Evolutionary conservation across 2,329 filamentous ascomycete genomes (phyloP), one percentile per base, ranked within the genome.

Genomic region (Neofusicoccum kwambonambiense): DNA sequence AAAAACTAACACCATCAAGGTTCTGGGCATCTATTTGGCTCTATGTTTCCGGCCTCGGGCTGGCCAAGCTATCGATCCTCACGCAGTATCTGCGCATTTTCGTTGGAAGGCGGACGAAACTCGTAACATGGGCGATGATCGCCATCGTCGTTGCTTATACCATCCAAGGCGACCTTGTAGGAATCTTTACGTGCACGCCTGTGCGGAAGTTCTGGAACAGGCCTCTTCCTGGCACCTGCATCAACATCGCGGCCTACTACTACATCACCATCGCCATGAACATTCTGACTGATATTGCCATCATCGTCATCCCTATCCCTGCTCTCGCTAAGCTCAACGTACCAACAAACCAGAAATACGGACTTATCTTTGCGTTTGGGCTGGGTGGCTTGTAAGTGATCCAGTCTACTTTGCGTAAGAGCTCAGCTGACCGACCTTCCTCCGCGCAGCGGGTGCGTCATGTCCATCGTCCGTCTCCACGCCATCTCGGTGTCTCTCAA

Each of bases 1-100:
- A 11, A 34, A 9, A 7, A 22, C 54, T 58, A 19, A 58, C 7
- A 17, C 15, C 3, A n/a, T 8, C 34, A 31, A 62, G 57, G 42
- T 76, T 77, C 56, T 77, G 74, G 74, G 71, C 71, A 15, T 72
- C 71, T 35, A 65, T 76, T 0, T 75, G 71, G 72, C 68, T 74
- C 5, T 76, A 76, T 65, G 70, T 72, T 58, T 68, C 75, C 17
- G 62, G 71, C 11, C 69, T 76, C 17, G 72, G 70, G 4, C 66
- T 69, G 27, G 74, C 68, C 27, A 76, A 75, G 58, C 61, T 75
- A 2, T 73, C 74, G 2, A 73, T 76, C 44, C 57, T 62, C 15
- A 27, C 45, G 4, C 61, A 54, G 19, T 74, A 73, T 39, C 69
- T 74, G n/a, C 68, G 72, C n/a, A 73, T 74, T 49, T 74, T 74